A percentile compares a stretch with the other conserved stretches of the same genome.
Conservation (phyloP, 116 monocot genomes). For the Posidonia oceanica region DNA sequence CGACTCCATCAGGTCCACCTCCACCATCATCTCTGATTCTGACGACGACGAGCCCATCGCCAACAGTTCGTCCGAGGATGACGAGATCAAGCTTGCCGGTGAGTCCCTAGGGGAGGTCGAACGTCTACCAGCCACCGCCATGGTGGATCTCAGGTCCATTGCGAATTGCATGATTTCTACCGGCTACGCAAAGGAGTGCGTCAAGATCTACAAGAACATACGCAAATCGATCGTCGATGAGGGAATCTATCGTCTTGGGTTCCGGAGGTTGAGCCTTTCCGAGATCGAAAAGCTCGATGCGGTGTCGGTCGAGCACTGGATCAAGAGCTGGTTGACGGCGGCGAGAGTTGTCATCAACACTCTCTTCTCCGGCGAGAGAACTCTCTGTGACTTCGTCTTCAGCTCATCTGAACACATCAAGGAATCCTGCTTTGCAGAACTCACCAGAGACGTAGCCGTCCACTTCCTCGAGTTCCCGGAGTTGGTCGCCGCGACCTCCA, state of each 20-base stretch:
- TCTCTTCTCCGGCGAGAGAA: conserved; percentile 38
- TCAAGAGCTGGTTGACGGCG: conserved; percentile 38
- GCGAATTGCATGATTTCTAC: conserved; percentile 53
- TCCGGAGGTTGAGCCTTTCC: conserved; percentile 11
- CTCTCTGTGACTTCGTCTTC: conserved; percentile 46
- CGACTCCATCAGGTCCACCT: conserved; percentile 6
- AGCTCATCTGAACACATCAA: conserved; percentile 25
- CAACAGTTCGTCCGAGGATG: too few species aligned
- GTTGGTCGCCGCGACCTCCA: conserved; percentile 5
- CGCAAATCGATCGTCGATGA: conserved; percentile 34
- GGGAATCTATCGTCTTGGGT: too few species aligned
- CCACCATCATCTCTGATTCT: neutral
- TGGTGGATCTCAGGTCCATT: conserved; percentile 21
- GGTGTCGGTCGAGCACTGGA: conserved; percentile 29
- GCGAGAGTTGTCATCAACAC: conserved; percentile 17
- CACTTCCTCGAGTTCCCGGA: conserved; percentile 43
- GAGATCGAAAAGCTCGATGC: conserved; percentile 41
- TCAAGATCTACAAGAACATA: conserved; percentile 25
- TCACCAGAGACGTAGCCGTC: conserved; percentile 27
- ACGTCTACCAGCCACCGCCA: neutral
- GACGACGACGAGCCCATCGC: conserved; percentile 1
- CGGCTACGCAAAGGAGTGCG: conserved; percentile 67
- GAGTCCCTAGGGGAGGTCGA: neutral
- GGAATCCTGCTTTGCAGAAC: conserved; percentile 42
- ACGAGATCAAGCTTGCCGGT: neutral